Evolutionary conservation across 23 red algal species (phyloP).

Genomic region (Gracilaria vermiculophylla): DNA sequence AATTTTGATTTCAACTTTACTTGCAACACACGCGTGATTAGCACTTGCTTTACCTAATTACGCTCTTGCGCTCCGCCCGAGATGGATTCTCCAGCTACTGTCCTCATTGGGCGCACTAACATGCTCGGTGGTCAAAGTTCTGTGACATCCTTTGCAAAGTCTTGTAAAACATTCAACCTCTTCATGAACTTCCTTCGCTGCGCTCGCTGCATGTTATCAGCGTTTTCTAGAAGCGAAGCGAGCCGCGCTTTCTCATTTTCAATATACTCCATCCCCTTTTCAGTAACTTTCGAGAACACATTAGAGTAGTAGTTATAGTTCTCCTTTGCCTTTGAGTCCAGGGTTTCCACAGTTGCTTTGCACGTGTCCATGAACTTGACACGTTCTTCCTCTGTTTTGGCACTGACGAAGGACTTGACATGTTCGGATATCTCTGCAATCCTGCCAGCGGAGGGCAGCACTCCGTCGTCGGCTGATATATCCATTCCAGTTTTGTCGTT

Average conservation of each 20-base stretch:
- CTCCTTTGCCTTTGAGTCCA: conserved; percentile 26
- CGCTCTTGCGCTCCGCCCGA: too few species aligned
- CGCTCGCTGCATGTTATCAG: conserved; percentile 1
- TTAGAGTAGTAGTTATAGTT: conserved; percentile 59
- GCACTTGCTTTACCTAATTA: too few species aligned
- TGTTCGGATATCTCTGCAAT: conserved; percentile 38
- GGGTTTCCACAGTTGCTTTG: conserved; percentile 22
- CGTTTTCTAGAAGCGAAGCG: conserved; percentile 7
- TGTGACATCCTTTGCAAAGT: conserved; percentile 14
- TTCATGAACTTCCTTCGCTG: conserved; percentile 54
- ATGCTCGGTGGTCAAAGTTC: background rate
- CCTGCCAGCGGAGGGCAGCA: conserved; percentile 13
- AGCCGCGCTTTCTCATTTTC: conserved; percentile 47
- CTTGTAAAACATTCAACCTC: conserved; percentile 47
- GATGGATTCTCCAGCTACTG: too few species aligned
- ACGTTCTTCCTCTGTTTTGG: conserved; percentile 22
- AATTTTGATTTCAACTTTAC: too few species aligned
- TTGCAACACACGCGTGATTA: too few species aligned
- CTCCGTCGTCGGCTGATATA: conserved; percentile 31
- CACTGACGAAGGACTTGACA: conserved; percentile 28
- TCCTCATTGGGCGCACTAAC: background rate
- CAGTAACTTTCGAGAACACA: conserved; percentile 32
- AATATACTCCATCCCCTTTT: conserved; percentile 54
- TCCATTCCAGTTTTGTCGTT: conserved; percentile 47
- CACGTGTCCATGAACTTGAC: conserved; percentile 14